These are phyloP conservation scores for Bretschneidera sinensis DNA, from an alignment of 345 rosid genomes.

Conservation along the genomic window DNA sequence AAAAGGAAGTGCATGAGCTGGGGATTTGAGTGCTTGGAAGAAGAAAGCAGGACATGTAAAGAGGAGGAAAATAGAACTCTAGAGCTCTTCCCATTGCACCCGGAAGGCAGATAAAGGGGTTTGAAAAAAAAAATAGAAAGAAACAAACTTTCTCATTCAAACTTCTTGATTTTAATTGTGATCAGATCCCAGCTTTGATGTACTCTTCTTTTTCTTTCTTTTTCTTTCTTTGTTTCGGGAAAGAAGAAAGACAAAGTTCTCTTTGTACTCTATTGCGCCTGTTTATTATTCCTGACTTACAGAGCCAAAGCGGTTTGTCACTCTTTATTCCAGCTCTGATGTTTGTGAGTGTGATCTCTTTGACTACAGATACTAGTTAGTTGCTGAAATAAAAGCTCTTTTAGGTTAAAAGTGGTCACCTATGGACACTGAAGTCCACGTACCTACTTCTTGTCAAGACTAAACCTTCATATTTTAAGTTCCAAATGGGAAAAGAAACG, in stretches of 20 bases:
- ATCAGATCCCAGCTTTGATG: background rate
- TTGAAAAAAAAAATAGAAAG: background rate
- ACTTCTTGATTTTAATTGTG: constrained; percentile 3
- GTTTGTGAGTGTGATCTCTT: constrained; percentile 14
- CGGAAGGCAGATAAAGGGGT: constrained; percentile 49
- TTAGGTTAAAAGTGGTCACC: constrained; percentile 35
- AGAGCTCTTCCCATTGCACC: constrained; percentile 94
- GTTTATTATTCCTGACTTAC: constrained; percentile 18
- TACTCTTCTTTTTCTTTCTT: constrained; percentile 3
- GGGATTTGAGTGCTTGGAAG: constrained; percentile 65
- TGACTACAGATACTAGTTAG: constrained; percentile 24
- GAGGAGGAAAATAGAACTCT: constrained; percentile 67
- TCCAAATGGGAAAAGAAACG: constrained; percentile 23
- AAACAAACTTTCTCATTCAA: too few relatives aligned
- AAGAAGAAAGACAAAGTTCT: constrained; percentile 23
- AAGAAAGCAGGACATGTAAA: constrained; percentile 37
- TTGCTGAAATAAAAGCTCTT: constrained; percentile 19
- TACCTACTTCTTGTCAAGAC: constrained; percentile 20
- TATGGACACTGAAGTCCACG: constrained; percentile 58
- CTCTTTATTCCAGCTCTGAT: constrained; percentile 5
- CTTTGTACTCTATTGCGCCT: constrained; percentile 6
- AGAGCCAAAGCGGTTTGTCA: constrained; percentile 16
- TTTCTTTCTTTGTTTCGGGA: constrained; percentile 21
- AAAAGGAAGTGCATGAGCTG: constrained; percentile 92
- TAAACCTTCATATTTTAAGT: constrained; percentile 6